Base-by-base conservation (phyloP, 352 stramenopile species). In the Lagenidium giganteum region DNA sequence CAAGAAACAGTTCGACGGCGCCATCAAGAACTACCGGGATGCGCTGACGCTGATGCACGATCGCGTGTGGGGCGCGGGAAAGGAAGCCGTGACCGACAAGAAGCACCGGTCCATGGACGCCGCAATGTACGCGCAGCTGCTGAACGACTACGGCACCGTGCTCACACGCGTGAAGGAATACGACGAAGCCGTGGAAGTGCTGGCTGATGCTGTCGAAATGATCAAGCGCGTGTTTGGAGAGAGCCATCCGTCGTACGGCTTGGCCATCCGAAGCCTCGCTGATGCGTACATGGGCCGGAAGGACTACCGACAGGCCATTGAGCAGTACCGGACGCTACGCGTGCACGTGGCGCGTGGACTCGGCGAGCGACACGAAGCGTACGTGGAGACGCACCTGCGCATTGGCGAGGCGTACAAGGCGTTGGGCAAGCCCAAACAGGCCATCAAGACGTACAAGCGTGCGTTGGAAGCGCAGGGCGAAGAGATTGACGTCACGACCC, bases 241-340 rank as follows among this genome's bases (percentile, higher is more conserved):
- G 32, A 90, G 74, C 51, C 82, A 93, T 37, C 82, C 82, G 50
- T 88, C 78, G 30, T 69, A 87, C 1, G 79, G 79, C 2, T 54
- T 93, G 8, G 78, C 76, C 12, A 61, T 90, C 21, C 71, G 77
- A 23, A 89, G 73, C 41, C 67, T 93, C 30, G 82, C 71, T 2
- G 79, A 93, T 16, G 82, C 81, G 1, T 83, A 89, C 24, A 72
- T 91, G 56, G 74, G 64, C 18, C 76, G 89, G 44, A 69, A 90
- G 24, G 38, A 90, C 47, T 84, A 74, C 62, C 51, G 68, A n/a
- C 54, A 74, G 29, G 82, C 78, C 4, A 76, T 90, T 23, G 41
- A 45, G 14, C 83, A 63, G 38, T 93, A 88, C 59, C 83, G 78
- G 52, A 64, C 47, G 8, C 67, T 93, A 23, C 78, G 73, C 26